Percentiles rank a stretch among this genome's conserved stretches.
Evolutionary conservation across 495 filamentous ascomycete species (phyloP).

Genomic region (Achaetomiella virescens): DNA sequence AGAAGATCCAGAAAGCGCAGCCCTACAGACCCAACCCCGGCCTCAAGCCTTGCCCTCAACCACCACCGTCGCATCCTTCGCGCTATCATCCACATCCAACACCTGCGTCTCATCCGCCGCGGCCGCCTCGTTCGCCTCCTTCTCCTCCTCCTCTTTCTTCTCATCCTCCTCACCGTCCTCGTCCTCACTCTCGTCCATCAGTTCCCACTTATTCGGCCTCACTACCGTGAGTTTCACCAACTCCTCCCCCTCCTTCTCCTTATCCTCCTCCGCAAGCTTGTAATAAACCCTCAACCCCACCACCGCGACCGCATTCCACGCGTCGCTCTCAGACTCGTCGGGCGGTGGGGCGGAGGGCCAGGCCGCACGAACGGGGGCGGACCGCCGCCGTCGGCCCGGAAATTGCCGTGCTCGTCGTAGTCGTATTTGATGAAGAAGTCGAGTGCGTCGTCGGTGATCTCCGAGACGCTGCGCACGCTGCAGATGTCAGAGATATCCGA

Average conservation of each 20-base stretch:
- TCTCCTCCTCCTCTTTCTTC: conserved; percentile 4
- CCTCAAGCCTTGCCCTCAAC: conserved; percentile 6
- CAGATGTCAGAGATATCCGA: conserved; percentile 21
- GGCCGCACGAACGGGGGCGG: too few species aligned
- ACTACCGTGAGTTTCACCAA: conserved; percentile 37
- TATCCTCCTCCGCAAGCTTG: conserved; percentile 46
- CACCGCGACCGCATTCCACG: conserved; percentile 83
- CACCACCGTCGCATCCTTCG: conserved; percentile 40
- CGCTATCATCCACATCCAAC: conserved; percentile 44
- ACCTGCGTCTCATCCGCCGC: conserved; percentile 32
- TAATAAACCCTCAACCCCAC: conserved; percentile 72
- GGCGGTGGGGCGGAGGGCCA: too few species aligned
- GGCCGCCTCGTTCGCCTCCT: conserved; percentile 12
- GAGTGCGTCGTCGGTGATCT: conserved; percentile 30
- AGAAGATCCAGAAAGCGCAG: neutral
- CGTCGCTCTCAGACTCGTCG: conserved; percentile 50
- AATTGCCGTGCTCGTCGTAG: neutral
- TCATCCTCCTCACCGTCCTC: conserved; percentile 6
- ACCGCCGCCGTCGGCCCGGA: neutral
- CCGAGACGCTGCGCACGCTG: conserved; percentile 32
- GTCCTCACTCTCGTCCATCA: conserved; percentile 11
- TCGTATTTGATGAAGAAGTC: conserved; percentile 24
- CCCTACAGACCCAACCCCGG: neutral
- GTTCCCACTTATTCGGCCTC: conserved; percentile 30
- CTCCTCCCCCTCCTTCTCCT: conserved; percentile 45